Evolutionary conservation across 2,329 filamentous ascomycete genomes (phyloP).

Genomic region (Pezicula neosporulosa): DNA sequence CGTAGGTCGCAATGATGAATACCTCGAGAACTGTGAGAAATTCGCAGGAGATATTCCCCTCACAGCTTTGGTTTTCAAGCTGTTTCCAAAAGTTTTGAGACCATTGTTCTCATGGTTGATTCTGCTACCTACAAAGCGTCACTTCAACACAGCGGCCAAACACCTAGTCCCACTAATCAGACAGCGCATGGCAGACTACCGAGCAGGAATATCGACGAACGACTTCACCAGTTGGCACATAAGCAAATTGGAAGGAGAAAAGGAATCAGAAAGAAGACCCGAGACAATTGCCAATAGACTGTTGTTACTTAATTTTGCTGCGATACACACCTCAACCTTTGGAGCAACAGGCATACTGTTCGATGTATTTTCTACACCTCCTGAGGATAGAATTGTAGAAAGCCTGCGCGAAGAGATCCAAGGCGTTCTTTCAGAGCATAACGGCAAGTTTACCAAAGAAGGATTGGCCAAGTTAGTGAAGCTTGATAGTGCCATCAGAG

Average conservation of each 20-base stretch:
- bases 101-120: slow-evolving; percentile 24
- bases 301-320: slow-evolving; percentile 29
- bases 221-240: slow-evolving; percentile 26
- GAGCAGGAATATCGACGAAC: slow-evolving; percentile 2
- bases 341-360: slow-evolving; percentile 26
- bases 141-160: slow-evolving; percentile 18
- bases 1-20: slow-evolving; percentile 25
- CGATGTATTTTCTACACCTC: slow-evolving; percentile 23
- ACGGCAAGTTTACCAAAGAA: slow-evolving; percentile 28
- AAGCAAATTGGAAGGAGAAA: slow-evolving; percentile 10
- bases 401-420: slow-evolving; percentile 28
- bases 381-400: slow-evolving; percentile 9
- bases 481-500: slow-evolving; percentile 30
- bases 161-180: slow-evolving; percentile 24
- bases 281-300: slow-evolving; percentile 24
- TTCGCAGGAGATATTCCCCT: slow-evolving; percentile 28
- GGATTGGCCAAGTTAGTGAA: slow-evolving; percentile 27
- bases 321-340: slow-evolving; percentile 29
- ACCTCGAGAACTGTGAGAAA: slow-evolving; percentile 24
- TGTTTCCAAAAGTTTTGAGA: slow-evolving; percentile 20
- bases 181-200: slow-evolving; percentile 8
- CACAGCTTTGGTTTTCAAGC: slow-evolving; percentile 22
- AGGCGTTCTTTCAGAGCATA: slow-evolving; percentile 10
- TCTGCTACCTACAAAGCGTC: slow-evolving; percentile 23
- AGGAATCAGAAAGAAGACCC: slow-evolving; percentile 13